Evolutionary conservation across 768 basidiomycete species (phyloP).

Genomic region (Holtermannia corniformis): DNA sequence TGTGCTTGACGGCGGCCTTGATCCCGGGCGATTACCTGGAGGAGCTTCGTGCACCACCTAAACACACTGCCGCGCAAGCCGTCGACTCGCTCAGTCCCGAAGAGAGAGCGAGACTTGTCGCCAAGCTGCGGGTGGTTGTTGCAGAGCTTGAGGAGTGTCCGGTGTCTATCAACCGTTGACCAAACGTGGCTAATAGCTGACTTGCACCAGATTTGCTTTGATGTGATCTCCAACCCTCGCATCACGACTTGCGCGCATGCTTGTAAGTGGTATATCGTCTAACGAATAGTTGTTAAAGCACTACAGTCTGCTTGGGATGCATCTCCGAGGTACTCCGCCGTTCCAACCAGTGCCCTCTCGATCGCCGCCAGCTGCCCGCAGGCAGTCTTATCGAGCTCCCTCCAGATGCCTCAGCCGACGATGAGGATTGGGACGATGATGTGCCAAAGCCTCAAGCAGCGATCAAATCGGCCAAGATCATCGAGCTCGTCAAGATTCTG

Average conservation of each 20-base stretch:
- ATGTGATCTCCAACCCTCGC: constrained; percentile 15
- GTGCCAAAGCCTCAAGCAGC: background rate
- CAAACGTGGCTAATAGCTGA: no score
- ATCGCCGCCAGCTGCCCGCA: constrained; percentile 19
- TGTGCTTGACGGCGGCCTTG: constrained; percentile 24
- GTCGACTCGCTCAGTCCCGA: constrained; percentile 10
- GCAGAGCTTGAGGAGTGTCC: constrained; percentile 28
- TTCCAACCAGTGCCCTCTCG: constrained; percentile 18
- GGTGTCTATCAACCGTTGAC: constrained; percentile 9
- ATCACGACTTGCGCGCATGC: constrained; percentile 33
- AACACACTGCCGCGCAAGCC: constrained; percentile 5
- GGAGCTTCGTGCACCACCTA: constrained; percentile 15
- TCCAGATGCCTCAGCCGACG: constrained; percentile 8
- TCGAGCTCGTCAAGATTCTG: constrained; percentile 66
- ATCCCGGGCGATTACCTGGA: constrained; percentile 27
- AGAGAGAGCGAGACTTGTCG: constrained; percentile 14
- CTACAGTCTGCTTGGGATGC: constrained; percentile 23
- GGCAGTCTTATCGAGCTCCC: constrained; percentile 23
- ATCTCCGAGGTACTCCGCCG: constrained; percentile 15
- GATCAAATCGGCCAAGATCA: constrained; percentile 64
- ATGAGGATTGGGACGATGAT: constrained; percentile 10
- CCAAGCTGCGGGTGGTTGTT: constrained; percentile 19
- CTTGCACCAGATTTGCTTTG: constrained; percentile 16
- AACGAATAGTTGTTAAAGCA: background rate
- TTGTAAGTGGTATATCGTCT: constrained; percentile 11